These are phyloP conservation scores for Penicillium sp. DNA, from an alignment of 2,329 filamentous ascomycete species.

Conservation along the genomic window DNA sequence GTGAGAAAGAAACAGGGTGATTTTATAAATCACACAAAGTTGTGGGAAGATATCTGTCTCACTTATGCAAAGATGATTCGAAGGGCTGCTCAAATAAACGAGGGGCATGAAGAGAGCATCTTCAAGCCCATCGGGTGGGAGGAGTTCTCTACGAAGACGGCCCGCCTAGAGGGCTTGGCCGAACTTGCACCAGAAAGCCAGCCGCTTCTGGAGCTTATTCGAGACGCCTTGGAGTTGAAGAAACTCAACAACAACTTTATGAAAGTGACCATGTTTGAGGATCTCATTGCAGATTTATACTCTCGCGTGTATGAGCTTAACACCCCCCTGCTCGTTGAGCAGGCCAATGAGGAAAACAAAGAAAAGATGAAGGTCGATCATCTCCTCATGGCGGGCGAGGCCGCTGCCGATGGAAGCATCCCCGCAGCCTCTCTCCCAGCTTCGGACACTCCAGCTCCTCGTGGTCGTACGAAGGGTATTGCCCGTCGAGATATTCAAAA, in stretches of 20 bases:
- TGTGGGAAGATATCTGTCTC: constrained; percentile 63
- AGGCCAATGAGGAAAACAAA: constrained; percentile 46
- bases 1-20: constrained; percentile 81
- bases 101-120: constrained; percentile 63
- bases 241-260: constrained; percentile 83
- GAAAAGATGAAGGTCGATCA: constrained; percentile 51
- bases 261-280: constrained; percentile 83
- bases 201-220: constrained; percentile 60
- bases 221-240: constrained; percentile 68
- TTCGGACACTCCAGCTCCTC: constrained; percentile 36
- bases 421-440: constrained; percentile 33
- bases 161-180: constrained; percentile 61
- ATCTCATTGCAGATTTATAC: constrained; percentile 90
- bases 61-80: constrained; percentile 62
- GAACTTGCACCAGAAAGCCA: constrained; percentile 49
- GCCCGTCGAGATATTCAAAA: constrained; percentile 60
- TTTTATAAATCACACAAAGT: constrained; percentile 61
- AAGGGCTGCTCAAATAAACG: constrained; percentile 55
- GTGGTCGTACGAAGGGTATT: constrained; percentile 56
- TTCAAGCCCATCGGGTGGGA: constrained; percentile 66
- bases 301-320: constrained; percentile 54
- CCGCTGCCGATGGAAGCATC: constrained; percentile 29
- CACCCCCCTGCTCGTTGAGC: constrained; percentile 39
- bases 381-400: constrained; percentile 43
- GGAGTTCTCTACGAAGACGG: constrained; percentile 62